Base-by-base conservation (phyloP, 768 basidiomycete species). In the Leccinum disarticulatum region DNA sequence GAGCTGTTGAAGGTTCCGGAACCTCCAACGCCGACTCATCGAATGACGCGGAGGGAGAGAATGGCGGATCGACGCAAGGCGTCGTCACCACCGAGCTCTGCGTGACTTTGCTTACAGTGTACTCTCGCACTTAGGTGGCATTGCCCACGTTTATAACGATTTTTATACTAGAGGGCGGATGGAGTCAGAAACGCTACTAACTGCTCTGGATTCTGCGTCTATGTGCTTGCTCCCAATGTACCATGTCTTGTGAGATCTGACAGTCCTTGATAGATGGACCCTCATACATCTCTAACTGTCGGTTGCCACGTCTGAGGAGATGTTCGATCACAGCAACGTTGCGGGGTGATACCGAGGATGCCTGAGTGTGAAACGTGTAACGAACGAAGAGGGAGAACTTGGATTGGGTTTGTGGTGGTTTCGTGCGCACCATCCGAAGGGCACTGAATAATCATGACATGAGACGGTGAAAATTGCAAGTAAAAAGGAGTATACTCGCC, bases 321-420 rank as follows among this genome's bases (percentile, higher is more conserved):
- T 92, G 87, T 65, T 94, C 91, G 38, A 93, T 82, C 9, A 82
- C 83, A 56, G 80, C 79, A 60, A 93, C 77, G 56, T 90, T 82
- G 11, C 88, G 83, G 6, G 87, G 81, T 4, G 87, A 83, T 27
- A 91, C 77, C 1, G 76, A 76, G 5, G 77, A 66, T 5, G 88
- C 87, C 66, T 87, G 87, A 6, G 77, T 77, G 68, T 77, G 87
- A 73, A 94, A 93, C 13, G 77, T 81, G 70, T 87, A 87, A 60
- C 85, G 87, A 33, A 90, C 77, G 69, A 83, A 83, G 50, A 90
- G 80, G 25, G 77, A 76, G 72, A 93, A 93, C 64, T 85, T 90
- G 38, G 81, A 76, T 53, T 80, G 87, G 1, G 85, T 76, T 7
- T 73, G 61, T 1, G 73, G 70, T 7, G 91, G 89, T 74, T 93